Evolutionary conservation across 345 rosid species (phyloP).

Genomic region (Psidium guajava): DNA sequence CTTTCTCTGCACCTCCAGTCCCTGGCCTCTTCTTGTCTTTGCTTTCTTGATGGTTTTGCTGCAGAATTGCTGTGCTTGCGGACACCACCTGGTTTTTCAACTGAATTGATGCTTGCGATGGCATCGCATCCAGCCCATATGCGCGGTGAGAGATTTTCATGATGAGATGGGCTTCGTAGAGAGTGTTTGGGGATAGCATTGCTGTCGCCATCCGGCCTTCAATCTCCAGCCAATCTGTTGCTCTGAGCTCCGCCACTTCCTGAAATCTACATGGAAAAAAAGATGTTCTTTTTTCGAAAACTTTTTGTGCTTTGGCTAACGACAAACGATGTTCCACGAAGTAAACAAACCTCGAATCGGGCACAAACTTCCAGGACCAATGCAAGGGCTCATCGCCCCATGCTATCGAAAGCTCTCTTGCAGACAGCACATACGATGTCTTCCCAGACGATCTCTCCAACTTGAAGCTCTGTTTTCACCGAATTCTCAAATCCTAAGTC

Average conservation of each 20-base stretch:
- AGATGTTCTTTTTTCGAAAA: not conserved
- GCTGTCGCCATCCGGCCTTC: conserved; percentile 17
- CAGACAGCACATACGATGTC: conserved; percentile 38
- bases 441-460: conserved; percentile 50
- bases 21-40: not conserved
- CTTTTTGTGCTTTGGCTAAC: not conserved
- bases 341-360: conserved; percentile 41
- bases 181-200: conserved; percentile 20
- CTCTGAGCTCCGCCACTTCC: conserved; percentile 28
- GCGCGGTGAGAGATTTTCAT: conserved; percentile 10
- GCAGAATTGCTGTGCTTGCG: conserved; percentile 5
- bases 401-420: conserved; percentile 54
- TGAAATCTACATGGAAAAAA: conserved; percentile 12
- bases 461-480: conserved; percentile 33
- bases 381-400: conserved; percentile 29
- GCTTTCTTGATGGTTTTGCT: not conserved
- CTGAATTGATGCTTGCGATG: conserved; percentile 10
- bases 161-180: conserved; percentile 26
- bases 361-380: conserved; percentile 47
- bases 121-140: conserved; percentile 27
- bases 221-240: conserved; percentile 25
- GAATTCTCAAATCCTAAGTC: not conserved
- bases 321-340: not conserved
- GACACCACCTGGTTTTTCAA: conserved; percentile 1
- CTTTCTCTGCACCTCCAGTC: not conserved